Evolutionary conservation across 2,329 filamentous ascomycete genomes (phyloP), one percentile per base, ranked within the genome.

Genomic region (Cladophialophora carrionii): DNA sequence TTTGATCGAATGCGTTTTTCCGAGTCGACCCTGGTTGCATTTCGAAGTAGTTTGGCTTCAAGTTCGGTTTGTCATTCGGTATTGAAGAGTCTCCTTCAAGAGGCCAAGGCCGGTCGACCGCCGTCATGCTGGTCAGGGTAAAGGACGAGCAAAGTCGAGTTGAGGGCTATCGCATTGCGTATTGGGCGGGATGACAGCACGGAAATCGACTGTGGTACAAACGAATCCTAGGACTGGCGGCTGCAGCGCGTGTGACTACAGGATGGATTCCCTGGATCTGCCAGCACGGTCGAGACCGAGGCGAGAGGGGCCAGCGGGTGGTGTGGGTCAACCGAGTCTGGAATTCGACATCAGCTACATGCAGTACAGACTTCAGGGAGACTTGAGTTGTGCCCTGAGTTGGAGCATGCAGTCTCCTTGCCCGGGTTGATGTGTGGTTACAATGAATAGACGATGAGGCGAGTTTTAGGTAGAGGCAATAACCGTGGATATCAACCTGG

Each of bases 1-100:
- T 71, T 62, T 78, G 74, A 62, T 79, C 78, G 51, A 79, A 66
- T 46, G 63, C 54, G 34, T 61, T 68, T 22, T 61, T 57, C n/a
- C 63, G 26, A 31, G 57, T 59, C 31, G 46, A 63, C 54, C 64
- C 68, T 51, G 52, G 14, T 29, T 56, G 51, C 61, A 66, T 68
- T 3, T 64, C 64, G 20, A 60, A 56, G 37, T 59, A 57, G 32
- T 41, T 58, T 48, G 63, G 55, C 32, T 66, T 68, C 52, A 68
- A 63, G 53, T 46, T 56, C 22, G 51, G 49, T 34, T 31, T 59
- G 59, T 24, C 49, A 34, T 51, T n/a, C n/a, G 62, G 53, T 31
- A 61, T 52, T 29, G 61, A 61, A 26, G 53, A 54, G 14, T 55
- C 55, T 32, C 53, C 46, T 24, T 56, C 26, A 34, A 61, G 56